Evolutionary conservation across 2,329 filamentous ascomycete species (phyloP).

Genomic region (Fusarium hostae): DNA sequence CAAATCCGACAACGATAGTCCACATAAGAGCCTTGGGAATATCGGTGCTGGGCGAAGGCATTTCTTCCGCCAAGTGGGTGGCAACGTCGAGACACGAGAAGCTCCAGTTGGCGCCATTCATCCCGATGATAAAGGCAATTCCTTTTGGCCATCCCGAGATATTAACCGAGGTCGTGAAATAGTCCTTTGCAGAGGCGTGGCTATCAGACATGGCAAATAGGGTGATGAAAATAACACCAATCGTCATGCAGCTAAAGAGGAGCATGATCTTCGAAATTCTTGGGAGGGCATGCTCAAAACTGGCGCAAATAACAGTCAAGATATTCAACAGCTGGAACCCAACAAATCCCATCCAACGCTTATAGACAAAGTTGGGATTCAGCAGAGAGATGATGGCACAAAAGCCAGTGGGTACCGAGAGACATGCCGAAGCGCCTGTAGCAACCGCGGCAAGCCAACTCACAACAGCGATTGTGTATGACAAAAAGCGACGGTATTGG

Average conservation of each 20-base stretch:
- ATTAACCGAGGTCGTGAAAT: conserved; percentile 1
- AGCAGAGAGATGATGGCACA: background rate
- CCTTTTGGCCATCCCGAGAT: conserved; percentile 11
- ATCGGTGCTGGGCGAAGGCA: background rate
- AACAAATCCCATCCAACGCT: conserved; percentile 6
- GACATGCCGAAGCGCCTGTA: background rate
- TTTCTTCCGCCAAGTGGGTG: conserved; percentile 9
- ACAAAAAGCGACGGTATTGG: background rate
- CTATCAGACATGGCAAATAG: background rate
- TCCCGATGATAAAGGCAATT: conserved; percentile 1
- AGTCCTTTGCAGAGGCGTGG: background rate
- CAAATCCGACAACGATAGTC: conserved; percentile 3
- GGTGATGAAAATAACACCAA: background rate
- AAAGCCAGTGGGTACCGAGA: background rate
- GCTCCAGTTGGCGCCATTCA: conserved; percentile 6
- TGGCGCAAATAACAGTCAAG: background rate
- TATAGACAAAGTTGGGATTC: background rate
- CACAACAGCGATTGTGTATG: background rate
- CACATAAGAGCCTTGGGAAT: conserved; percentile 9
- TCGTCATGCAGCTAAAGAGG: background rate
- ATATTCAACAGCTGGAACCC: conserved; percentile 4
- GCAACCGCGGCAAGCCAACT: conserved; percentile 5
- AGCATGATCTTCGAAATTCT: background rate
- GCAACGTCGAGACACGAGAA: conserved; percentile 5
- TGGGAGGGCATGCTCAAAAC: background rate